A percentile compares a stretch with the other conserved stretches of the same genome.
These are phyloP conservation scores for sweet orange (Citrus sinensis) DNA, from an alignment of 345 rosid genomes.

Conservation along the genomic window DNA sequence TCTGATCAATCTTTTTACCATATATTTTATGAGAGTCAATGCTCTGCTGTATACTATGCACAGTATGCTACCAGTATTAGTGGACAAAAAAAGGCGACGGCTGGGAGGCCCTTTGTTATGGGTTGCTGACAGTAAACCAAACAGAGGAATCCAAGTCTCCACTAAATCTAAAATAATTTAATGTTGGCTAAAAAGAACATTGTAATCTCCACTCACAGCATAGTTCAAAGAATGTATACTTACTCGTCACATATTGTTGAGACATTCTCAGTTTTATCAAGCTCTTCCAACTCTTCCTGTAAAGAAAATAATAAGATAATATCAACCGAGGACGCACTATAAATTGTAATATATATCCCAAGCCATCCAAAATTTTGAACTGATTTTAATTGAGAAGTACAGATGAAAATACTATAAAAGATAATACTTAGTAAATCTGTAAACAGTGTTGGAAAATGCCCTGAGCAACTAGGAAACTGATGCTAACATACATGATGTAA, in stretches of 20 bases:
- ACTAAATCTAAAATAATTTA: neutral
- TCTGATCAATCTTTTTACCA: neutral
- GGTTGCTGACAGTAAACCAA: neutral
- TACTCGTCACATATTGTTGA: constrained; percentile 61
- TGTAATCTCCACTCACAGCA: neutral
- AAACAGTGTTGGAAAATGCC: neutral
- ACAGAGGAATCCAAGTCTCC: neutral
- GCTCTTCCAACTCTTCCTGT: constrained; percentile 63
- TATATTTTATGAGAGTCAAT: neutral
- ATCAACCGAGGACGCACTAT: neutral
- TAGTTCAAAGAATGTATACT: constrained; percentile 27
- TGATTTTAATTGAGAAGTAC: neutral
- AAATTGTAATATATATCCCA: neutral
- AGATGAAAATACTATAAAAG: neutral
- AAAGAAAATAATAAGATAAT: neutral
- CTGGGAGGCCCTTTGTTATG: neutral
- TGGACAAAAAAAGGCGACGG: neutral
- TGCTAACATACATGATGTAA: neutral
- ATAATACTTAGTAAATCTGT: neutral
- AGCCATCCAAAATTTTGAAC: neutral
- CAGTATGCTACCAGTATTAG: too few relatives aligned
- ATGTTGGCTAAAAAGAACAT: neutral
- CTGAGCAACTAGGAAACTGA: neutral
- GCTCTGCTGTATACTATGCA: neutral
- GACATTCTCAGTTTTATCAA: constrained; percentile 38